Conservation (phyloP, 495 filamentous ascomycete species). For the Hyaloscypha variabilis region DNA sequence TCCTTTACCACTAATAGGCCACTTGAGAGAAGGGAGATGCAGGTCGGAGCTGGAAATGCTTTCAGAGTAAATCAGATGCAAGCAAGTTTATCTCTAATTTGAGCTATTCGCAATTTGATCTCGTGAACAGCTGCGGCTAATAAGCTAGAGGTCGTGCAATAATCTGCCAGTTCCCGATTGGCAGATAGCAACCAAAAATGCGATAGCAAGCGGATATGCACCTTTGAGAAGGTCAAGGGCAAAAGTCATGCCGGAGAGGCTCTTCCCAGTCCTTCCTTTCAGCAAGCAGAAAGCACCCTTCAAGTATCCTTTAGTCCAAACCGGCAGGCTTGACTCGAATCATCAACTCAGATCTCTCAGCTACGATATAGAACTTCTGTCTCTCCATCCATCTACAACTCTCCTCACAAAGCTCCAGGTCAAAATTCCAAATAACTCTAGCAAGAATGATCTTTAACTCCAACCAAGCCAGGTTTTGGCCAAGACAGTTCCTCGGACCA, state of each 20-base stretch:
- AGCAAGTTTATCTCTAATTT: too few relatives aligned
- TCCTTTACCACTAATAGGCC: too few relatives aligned
- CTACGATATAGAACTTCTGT: constrained; percentile 7
- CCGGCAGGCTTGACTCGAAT: constrained; percentile 6
- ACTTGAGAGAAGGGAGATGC: too few relatives aligned
- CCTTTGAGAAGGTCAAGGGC: background rate
- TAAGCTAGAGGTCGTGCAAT: too few relatives aligned
- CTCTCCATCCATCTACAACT: constrained; percentile 9
- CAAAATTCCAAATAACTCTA: constrained; percentile 55
- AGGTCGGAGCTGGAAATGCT: too few relatives aligned
- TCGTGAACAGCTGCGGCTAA: too few relatives aligned
- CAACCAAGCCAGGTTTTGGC: constrained; percentile 49
- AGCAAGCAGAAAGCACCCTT: background rate
- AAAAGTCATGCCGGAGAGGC: background rate
- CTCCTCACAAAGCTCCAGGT: constrained; percentile 38
- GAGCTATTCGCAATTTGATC: too few relatives aligned
- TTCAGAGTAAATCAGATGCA: too few relatives aligned
- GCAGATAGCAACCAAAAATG: too few relatives aligned
- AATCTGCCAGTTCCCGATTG: too few relatives aligned
- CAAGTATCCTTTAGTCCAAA: background rate
- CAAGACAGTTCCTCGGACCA: constrained; percentile 50
- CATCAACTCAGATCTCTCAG: constrained; percentile 7
- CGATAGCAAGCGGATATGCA: too few relatives aligned
- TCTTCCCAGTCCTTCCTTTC: background rate
- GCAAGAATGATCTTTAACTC: constrained; percentile 56